A percentile compares a stretch with the other conserved stretches of the same genome.
Evolutionary conservation across 2,329 filamentous ascomycete species (phyloP).

Genomic region (Fusarium sp.): DNA sequence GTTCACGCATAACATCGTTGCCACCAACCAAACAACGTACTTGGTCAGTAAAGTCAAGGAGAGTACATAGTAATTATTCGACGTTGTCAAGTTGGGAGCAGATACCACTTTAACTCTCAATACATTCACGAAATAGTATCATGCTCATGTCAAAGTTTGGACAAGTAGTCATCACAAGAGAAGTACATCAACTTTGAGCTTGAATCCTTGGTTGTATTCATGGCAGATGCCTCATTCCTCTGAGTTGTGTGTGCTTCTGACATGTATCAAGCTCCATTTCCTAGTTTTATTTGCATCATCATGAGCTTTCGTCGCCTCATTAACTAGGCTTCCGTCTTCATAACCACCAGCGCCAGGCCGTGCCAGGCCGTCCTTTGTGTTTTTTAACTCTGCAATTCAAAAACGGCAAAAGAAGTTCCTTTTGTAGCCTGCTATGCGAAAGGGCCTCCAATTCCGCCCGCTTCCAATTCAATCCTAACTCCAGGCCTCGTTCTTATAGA

Average conservation of each 20-base stretch:
- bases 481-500: conserved; percentile 32
- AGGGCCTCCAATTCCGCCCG: conserved; percentile 25
- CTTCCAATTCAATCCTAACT: conserved; percentile 42
- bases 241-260: not conserved
- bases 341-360: conserved; percentile 32
- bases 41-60: not conserved
- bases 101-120: not conserved
- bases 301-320: conserved; percentile 32
- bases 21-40: not conserved
- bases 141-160: not conserved
- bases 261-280: conserved; percentile 28
- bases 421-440: conserved; percentile 28
- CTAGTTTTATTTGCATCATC: conserved; percentile 24
- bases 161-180: not conserved
- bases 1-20: not conserved
- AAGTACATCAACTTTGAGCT: conserved; percentile 8
- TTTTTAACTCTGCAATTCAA: conserved; percentile 37
- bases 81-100: not conserved
- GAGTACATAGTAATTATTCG: not conserved
- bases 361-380: conserved; percentile 33
- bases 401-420: conserved; percentile 35
- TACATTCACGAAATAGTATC: not conserved
- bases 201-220: conserved; percentile 28
- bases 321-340: conserved; percentile 33
- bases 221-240: not conserved